Conservation (phyloP, 2,329 filamentous ascomycete species). For the Aspergillus ochraceoroseus region DNA sequence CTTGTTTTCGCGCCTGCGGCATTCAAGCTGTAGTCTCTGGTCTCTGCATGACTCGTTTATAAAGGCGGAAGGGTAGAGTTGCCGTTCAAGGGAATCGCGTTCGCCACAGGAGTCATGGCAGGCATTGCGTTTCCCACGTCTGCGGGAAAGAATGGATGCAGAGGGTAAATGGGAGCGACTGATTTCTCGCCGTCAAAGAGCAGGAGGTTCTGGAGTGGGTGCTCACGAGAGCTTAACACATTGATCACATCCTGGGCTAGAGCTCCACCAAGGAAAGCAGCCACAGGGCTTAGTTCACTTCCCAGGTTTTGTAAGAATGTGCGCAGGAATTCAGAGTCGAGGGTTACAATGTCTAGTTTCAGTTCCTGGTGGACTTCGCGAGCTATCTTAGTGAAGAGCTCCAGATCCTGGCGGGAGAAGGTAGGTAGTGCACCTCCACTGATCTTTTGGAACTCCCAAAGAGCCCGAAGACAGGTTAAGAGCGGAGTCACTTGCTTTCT, state of each 20-base stretch:
- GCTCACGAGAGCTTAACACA: constrained; percentile 81
- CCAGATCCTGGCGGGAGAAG: constrained; percentile 60
- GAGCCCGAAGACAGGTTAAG: constrained; percentile 76
- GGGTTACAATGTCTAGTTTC: constrained; percentile 61
- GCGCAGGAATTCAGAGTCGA: constrained; percentile 67
- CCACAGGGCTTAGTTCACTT: constrained; percentile 77
- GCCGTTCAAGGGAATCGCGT: constrained; percentile 25
- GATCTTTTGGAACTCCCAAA: constrained; percentile 77
- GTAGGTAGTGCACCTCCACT: constrained; percentile 53
- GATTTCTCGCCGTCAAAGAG: constrained; percentile 83
- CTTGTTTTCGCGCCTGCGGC: neutral
- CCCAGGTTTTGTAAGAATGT: constrained; percentile 83
- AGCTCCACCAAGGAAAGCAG: constrained; percentile 82
- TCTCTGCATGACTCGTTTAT: neutral
- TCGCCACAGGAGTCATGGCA: constrained; percentile 27
- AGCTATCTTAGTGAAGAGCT: constrained; percentile 70
- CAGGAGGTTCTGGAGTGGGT: constrained; percentile 92
- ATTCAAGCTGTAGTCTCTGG: neutral
- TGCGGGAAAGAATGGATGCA: constrained; percentile 62
- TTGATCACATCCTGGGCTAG: constrained; percentile 97
- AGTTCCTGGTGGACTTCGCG: constrained; percentile 73
- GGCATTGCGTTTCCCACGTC: constrained; percentile 26
- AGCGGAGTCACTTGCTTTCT: constrained; percentile 72
- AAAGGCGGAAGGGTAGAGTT: constrained; percentile 5
- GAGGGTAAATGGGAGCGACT: constrained; percentile 70